A percentile compares a stretch with the other conserved stretches of the same genome.
Conservation (phyloP, 306 rosid species). For the Cotoneaster glaucophyllus region DNA sequence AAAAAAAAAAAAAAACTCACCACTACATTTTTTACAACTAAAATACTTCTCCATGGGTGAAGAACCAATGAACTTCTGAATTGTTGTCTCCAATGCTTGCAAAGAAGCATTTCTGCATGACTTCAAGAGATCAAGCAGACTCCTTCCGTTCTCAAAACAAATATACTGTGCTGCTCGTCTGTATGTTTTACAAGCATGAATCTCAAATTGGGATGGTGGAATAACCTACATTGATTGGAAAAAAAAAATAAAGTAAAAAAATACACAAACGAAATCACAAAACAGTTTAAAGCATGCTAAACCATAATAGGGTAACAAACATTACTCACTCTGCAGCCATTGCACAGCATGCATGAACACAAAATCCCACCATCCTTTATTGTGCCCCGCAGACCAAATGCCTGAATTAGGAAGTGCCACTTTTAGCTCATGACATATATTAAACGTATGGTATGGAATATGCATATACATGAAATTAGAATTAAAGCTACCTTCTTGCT, state of each 20-base stretch:
- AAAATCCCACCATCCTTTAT: constrained; percentile 80
- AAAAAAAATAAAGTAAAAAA: constrained; percentile 21
- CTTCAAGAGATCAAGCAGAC: constrained; percentile 77
- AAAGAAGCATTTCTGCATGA: constrained; percentile 72
- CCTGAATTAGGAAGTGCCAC: constrained; percentile 42
- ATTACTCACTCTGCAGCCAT: constrained; percentile 68
- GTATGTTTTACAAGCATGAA: constrained; percentile 88
- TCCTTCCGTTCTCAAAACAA: constrained; percentile 92
- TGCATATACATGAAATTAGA: not conserved
- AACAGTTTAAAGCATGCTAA: not conserved
- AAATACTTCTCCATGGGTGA: constrained; percentile 60
- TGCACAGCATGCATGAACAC: constrained; percentile 73
- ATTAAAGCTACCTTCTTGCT: constrained; percentile 63
- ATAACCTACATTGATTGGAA: constrained; percentile 45
- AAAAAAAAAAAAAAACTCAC: constrained; percentile 26
- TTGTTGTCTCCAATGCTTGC: constrained; percentile 69
- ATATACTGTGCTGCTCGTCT: constrained; percentile 94
- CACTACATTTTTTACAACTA: constrained; percentile 81
- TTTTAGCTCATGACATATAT: constrained; percentile 9
- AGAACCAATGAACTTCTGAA: constrained; percentile 61
- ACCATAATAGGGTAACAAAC: not conserved
- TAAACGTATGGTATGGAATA: not conserved
- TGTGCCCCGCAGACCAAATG: constrained; percentile 63
- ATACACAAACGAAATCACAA: not conserved
- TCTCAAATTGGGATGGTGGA: constrained; percentile 95